Evolutionary conservation across 2,329 filamentous ascomycete species (phyloP).

Genomic region (Fusarium devonianum): DNA sequence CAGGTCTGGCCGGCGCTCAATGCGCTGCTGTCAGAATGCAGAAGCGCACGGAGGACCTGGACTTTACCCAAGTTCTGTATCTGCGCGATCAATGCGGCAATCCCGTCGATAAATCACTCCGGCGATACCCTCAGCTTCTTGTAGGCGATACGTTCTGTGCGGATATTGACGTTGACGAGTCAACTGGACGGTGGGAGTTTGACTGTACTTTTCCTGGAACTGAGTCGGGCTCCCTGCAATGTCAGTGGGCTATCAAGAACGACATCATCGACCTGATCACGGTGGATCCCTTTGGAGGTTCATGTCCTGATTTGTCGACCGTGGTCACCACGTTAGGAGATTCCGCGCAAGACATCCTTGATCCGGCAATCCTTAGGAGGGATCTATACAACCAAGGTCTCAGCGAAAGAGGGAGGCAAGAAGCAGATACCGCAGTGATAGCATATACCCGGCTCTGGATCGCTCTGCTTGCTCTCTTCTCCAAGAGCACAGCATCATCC

Average conservation of each 20-base stretch:
- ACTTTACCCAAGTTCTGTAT: slow-evolving; percentile 45
- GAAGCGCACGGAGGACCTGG: slow-evolving; percentile 38
- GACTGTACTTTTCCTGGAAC: slow-evolving; percentile 48
- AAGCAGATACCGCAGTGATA: slow-evolving; percentile 39
- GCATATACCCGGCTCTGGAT: slow-evolving; percentile 44
- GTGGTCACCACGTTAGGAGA: slow-evolving; percentile 45
- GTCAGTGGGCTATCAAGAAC: slow-evolving; percentile 44
- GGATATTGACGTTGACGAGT: slow-evolving; percentile 39
- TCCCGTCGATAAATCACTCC: slow-evolving; percentile 38
- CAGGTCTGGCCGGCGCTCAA: slow-evolving; percentile 40
- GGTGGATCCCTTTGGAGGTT: slow-evolving; percentile 47
- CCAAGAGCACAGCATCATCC: slow-evolving; percentile 28
- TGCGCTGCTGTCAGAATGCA: slow-evolving; percentile 39
- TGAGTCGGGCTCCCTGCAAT: slow-evolving; percentile 40
- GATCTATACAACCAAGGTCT: slow-evolving; percentile 41
- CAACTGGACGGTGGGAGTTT: slow-evolving; percentile 45
- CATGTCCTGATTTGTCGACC: slow-evolving; percentile 47
- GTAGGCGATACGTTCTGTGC: slow-evolving; percentile 46
- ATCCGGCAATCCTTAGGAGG: slow-evolving; percentile 33
- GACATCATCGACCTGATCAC: slow-evolving; percentile 46
- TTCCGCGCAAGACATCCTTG: slow-evolving; percentile 43
- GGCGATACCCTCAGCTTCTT: slow-evolving; percentile 42
- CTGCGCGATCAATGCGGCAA: slow-evolving; percentile 48
- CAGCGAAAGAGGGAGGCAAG: slow-evolving; percentile 20
- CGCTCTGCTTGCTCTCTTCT: slow-evolving; percentile 44